A percentile compares a stretch with the other conserved stretches of the same genome.
These are phyloP conservation scores for Corchorus olitorius DNA, from an alignment of 345 rosid genomes.

Conservation along the genomic window DNA sequence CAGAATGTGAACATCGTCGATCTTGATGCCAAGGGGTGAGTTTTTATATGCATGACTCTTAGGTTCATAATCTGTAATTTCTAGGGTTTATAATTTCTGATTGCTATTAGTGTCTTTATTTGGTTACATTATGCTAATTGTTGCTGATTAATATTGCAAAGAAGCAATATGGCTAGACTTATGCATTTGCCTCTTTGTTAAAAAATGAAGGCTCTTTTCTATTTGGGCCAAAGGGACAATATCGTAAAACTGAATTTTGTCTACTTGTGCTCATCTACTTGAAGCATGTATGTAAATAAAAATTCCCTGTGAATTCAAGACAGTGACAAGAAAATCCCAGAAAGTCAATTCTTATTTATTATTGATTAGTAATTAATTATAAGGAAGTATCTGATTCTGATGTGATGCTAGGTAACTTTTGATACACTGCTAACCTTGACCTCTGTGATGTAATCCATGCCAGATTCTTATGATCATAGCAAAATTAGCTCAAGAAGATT, in stretches of 20 bases:
- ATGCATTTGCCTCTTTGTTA: neutral
- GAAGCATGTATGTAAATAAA: too few relatives aligned
- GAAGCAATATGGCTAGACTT: neutral
- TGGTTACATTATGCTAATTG: neutral
- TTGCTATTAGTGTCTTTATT: neutral
- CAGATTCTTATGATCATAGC: neutral
- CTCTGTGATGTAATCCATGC: neutral
- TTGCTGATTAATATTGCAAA: neutral
- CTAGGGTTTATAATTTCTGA: neutral
- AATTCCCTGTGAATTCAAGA: too few relatives aligned
- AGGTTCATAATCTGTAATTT: neutral
- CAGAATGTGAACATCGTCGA: conserved; percentile 20
- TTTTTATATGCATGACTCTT: too few relatives aligned
- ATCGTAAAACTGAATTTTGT: too few relatives aligned
- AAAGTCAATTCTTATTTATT: too few relatives aligned
- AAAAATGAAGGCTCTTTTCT: too few relatives aligned
- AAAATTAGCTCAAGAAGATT: neutral
- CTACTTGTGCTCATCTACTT: too few relatives aligned
- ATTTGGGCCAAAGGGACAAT: too few relatives aligned
- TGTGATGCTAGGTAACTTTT: neutral
- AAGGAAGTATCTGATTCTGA: too few relatives aligned
- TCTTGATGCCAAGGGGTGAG: conserved; percentile 19
- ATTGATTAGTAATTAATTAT: too few relatives aligned
- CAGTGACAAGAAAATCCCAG: too few relatives aligned
- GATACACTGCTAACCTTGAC: neutral